phyloP scores from a whole-genome alignment of 768 basidiomycete species.

The Leucosporidium yakuticum region DNA sequence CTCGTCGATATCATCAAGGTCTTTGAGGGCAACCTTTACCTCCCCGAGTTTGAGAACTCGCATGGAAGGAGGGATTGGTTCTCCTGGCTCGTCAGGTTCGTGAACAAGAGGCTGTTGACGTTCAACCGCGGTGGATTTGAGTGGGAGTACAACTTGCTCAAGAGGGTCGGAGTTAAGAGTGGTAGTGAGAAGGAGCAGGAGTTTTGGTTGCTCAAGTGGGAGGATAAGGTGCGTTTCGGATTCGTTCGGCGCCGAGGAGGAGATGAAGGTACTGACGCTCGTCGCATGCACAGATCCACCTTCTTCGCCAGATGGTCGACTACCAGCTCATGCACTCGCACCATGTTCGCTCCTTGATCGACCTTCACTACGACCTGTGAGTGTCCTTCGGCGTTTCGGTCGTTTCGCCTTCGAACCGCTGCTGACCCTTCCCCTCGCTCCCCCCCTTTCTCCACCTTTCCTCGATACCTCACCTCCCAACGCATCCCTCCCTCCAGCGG shows the following conservation, averaged over 20 bases:
- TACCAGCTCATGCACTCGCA: not conserved
- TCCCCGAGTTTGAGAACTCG: not conserved
- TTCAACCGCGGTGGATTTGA: not conserved
- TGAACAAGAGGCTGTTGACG: not conserved
- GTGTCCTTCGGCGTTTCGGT: no score
- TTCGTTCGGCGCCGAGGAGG: no score
- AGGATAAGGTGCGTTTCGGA: not conserved
- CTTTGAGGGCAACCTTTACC: not conserved
- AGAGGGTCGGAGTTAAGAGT: not conserved
- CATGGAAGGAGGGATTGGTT: not conserved
- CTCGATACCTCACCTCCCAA: no score
- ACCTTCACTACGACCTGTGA: not conserved
- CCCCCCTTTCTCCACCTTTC: no score
- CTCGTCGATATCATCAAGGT: not conserved
- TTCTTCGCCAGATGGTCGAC: not conserved
- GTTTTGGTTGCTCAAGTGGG: slow-evolving; percentile 1
- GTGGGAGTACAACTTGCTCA: not conserved
- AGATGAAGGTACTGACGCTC: not conserved
- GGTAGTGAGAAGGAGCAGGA: not conserved
- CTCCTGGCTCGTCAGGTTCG: slow-evolving; percentile 1
- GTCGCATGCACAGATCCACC: not conserved
- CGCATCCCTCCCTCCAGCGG: not conserved
- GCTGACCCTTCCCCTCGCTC: no score
- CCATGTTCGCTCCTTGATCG: not conserved
- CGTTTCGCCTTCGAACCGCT: no score